Percentiles rank a stretch among this genome's conserved stretches.
These are phyloP conservation scores for Fusarium musae DNA, from an alignment of 2,329 filamentous ascomycete species.

Conservation along the genomic window DNA sequence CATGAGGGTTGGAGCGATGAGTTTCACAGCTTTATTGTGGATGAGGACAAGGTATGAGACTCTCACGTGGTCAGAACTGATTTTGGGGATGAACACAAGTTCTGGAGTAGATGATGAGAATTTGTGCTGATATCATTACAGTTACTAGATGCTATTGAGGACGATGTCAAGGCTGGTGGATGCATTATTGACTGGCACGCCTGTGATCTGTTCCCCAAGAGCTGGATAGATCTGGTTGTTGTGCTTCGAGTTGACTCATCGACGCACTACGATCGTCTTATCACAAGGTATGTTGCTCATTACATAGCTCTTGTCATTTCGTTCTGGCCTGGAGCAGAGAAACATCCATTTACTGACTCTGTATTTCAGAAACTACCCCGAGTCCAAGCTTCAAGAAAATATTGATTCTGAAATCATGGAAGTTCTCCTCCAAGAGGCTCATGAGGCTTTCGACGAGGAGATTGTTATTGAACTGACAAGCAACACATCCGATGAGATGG, in stretches of 20 bases:
- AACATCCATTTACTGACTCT: not conserved
- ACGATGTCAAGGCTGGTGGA: constrained; percentile 80
- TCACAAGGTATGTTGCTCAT: constrained; percentile 66
- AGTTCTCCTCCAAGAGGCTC: constrained; percentile 88
- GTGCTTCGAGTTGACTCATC: constrained; percentile 86
- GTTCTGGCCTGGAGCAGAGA: not conserved
- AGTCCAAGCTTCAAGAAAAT: constrained; percentile 93
- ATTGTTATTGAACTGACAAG: constrained; percentile 91
- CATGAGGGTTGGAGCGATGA: constrained; percentile 90
- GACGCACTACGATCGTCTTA: constrained; percentile 85
- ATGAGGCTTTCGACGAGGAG: constrained; percentile 85
- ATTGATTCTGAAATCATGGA: constrained; percentile 98
- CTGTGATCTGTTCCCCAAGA: constrained; percentile 92
- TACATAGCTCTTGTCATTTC: not conserved
- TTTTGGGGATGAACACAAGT: not conserved
- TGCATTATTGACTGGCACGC: constrained; percentile 98
- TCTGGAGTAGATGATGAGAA: not conserved
- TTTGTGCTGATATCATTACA: constrained; percentile 48
- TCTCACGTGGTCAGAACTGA: too few species aligned
- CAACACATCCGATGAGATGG: constrained; percentile 84
- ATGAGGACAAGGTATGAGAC: constrained; percentile 85
- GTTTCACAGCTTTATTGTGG: constrained; percentile 88
- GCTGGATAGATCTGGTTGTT: constrained; percentile 95
- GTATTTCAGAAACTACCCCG: constrained; percentile 75
- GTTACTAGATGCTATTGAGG: constrained; percentile 90